A percentile compares a stretch with the other conserved stretches of the same genome.
These are phyloP conservation scores for Ophiosphaerella korrae DNA, from an alignment of 2,329 filamentous ascomycete species.

Conservation along the genomic window DNA sequence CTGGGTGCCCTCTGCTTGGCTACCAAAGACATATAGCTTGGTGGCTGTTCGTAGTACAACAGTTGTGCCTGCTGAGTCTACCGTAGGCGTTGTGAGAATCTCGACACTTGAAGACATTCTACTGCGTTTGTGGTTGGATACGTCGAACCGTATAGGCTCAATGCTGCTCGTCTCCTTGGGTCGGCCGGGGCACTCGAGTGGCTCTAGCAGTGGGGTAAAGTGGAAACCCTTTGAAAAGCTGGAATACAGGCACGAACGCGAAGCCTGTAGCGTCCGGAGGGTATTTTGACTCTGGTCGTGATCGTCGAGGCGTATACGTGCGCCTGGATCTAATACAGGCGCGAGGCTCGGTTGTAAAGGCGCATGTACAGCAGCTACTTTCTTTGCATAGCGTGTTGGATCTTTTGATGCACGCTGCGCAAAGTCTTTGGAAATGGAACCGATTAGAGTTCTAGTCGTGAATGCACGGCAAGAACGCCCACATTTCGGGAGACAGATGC, in stretches of 20 bases:
- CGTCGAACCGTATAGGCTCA: background rate
- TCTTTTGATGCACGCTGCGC: slow-evolving; percentile 4
- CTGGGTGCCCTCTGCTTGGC: slow-evolving; percentile 82
- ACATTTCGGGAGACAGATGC: background rate
- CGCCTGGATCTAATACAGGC: background rate
- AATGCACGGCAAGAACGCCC: background rate
- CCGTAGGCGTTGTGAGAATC: slow-evolving; percentile 80
- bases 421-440: slow-evolving; percentile 1
- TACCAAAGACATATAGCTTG: slow-evolving; percentile 86
- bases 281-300: background rate
- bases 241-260: slow-evolving; percentile 3
- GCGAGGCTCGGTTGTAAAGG: background rate
- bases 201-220: slow-evolving; percentile 7
- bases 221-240: background rate
- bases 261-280: background rate
- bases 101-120: slow-evolving; percentile 76
- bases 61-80: slow-evolving; percentile 82
- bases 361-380: background rate
- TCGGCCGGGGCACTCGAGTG: background rate
- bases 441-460: slow-evolving; percentile 1
- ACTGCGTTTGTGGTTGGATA: background rate
- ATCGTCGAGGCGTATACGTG: background rate
- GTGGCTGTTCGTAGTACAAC: slow-evolving; percentile 72
- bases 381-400: background rate
- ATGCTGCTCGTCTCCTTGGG: background rate